Conservation (phyloP, 169 alveolate genomes). For the Eimeria necatrix region DNA sequence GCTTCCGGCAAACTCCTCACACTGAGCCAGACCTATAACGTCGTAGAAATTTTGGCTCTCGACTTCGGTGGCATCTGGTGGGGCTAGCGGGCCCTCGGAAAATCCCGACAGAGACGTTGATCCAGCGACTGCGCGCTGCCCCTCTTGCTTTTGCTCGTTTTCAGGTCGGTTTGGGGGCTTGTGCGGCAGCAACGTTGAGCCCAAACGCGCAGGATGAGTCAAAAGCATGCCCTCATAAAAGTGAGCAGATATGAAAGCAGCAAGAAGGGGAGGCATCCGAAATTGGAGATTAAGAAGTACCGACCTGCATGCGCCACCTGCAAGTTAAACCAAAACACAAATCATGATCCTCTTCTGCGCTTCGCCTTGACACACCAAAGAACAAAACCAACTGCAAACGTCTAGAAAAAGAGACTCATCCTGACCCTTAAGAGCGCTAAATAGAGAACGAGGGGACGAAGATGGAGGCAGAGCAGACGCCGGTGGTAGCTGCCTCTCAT, state of each 20-base stretch:
- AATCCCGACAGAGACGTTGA: neutral
- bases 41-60: neutral
- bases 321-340: conserved; percentile 12
- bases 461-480: conserved; percentile 56
- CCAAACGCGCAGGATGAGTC: conserved; percentile 32
- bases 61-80: neutral
- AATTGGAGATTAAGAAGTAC: conserved; percentile 63
- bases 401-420: neutral
- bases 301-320: conserved; percentile 73
- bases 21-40: neutral
- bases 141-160: conserved; percentile 3
- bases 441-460: conserved; percentile 36
- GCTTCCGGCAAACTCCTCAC: neutral
- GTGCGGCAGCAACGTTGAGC: neutral
- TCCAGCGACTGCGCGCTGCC: neutral
- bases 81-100: neutral
- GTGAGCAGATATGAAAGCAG: conserved; percentile 65
- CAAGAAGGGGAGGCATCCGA: conserved; percentile 74
- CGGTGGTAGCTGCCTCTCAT: conserved; percentile 68
- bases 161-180: neutral
- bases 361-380: neutral
- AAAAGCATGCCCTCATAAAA: conserved; percentile 63
- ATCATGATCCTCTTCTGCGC: neutral
- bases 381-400: neutral
- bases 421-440: conserved; percentile 72